These are phyloP conservation scores for Thielaviopsis populi DNA, from an alignment of 2,329 filamentous ascomycete species.

Conservation along the genomic window DNA sequence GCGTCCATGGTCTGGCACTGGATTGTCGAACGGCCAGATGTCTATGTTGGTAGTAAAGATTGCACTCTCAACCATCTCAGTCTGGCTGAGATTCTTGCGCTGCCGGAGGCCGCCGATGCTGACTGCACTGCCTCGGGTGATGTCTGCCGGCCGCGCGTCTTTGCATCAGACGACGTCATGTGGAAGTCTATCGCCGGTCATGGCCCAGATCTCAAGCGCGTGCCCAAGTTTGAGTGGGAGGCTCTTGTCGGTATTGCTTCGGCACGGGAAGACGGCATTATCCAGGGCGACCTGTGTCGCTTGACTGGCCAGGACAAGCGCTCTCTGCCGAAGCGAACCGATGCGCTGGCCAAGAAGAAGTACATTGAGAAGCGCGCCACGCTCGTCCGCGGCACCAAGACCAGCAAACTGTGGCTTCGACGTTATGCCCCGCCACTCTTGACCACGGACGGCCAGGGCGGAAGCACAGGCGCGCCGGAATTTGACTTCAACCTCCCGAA, in stretches of 20 bases:
- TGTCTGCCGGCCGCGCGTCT: slow-evolving; percentile 25
- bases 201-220: slow-evolving; percentile 40
- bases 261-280: slow-evolving; percentile 37
- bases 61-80: slow-evolving; percentile 18
- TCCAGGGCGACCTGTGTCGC: slow-evolving; percentile 44
- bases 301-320: slow-evolving; percentile 48
- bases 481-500: slow-evolving; percentile 11
- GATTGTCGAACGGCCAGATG: slow-evolving; percentile 19
- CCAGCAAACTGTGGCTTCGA: slow-evolving; percentile 47
- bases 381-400: slow-evolving; percentile 43
- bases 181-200: slow-evolving; percentile 48
- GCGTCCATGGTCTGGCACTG: slow-evolving; percentile 19
- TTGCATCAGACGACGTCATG: slow-evolving; percentile 39
- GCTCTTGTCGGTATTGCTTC: slow-evolving; percentile 43
- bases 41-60: slow-evolving; percentile 18
- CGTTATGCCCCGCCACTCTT: slow-evolving; percentile 36
- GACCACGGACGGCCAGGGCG: slow-evolving; percentile 20
- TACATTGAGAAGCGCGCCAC: slow-evolving; percentile 48
- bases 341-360: slow-evolving; percentile 42
- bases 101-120: slow-evolving; percentile 7
- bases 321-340: slow-evolving; percentile 46
- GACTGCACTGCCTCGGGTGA: background rate
- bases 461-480: slow-evolving; percentile 18
- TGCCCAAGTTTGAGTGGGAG: slow-evolving; percentile 45
- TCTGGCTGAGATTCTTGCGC: slow-evolving; percentile 18